Evolutionary conservation across 2,329 filamentous ascomycete genomes (phyloP), one percentile per base, ranked within the genome.

Genomic region (Colletotrichum acutatum): DNA sequence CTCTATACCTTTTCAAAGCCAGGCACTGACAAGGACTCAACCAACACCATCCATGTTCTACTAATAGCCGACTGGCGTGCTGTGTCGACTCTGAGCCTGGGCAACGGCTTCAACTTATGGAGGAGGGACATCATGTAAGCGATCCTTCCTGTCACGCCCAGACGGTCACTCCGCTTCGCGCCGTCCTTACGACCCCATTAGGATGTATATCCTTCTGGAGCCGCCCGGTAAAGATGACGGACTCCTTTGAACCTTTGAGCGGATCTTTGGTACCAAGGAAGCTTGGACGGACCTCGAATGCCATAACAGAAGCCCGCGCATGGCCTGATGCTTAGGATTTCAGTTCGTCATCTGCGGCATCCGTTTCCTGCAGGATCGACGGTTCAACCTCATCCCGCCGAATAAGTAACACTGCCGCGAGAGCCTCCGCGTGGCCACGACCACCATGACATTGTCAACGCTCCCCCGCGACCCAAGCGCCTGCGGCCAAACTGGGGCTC

Each of bases 281-380:
- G 0, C 14, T 42, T 54, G 66, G 59, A 72, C 70, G 54, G 66
- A 37, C 59, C 66, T 59, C 37, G 42, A 53, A 65, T 37, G n/a
- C n/a, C 49, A 22, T 37, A n/a, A 7, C 30, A 16, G 3, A 46
- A 19, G 6, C 22, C 61, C 28, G n/a, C 12, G 22, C 30, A 34
- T 49, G 49, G 30, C 32, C 49, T 22, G 19, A 16, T 30, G 16
- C n/a, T 26, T 14, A 53, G 42, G 5, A 46, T 59, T 26, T 57
- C 22, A 42, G 59, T 16, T 59, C 65, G 53, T 37, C 70, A 53
- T 72, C 53, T 46, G 52, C 59, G 37, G 49, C 70, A 28, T 60
- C 62, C 68, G 56, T 26, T 54, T 26, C 26, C 32, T 22, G 34
- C 49, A 24, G 34, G 34, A 32, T n/a, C 30, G 28, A 19, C 60